Percentiles rank a stretch among this genome's conserved stretches.
Evolutionary conservation across 2,329 filamentous ascomycete species (phyloP).

Genomic region (Pseudopyrenochaeta lycopersici): DNA sequence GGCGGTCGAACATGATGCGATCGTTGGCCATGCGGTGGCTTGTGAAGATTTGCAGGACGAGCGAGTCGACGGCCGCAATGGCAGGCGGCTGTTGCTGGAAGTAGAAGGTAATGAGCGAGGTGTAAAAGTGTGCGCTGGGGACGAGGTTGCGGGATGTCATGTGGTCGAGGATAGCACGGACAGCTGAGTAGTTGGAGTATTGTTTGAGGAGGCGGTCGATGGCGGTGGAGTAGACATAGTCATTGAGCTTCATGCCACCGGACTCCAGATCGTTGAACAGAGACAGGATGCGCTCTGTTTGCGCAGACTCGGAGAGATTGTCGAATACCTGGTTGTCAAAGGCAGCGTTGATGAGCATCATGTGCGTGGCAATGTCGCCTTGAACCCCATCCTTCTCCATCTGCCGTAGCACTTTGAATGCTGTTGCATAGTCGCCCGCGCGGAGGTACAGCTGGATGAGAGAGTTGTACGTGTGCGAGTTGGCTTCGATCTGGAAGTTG

Average conservation of each 20-base stretch:
- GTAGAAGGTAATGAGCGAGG: slow-evolving; percentile 74
- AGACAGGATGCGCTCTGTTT: slow-evolving; percentile 60
- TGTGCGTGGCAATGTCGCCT: slow-evolving; percentile 76
- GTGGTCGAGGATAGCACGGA: slow-evolving; percentile 69
- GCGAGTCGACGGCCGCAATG: slow-evolving; percentile 65
- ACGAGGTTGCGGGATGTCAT: slow-evolving; percentile 65
- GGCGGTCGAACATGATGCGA: slow-evolving; percentile 72
- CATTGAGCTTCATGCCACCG: slow-evolving; percentile 67
- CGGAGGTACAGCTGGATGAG: slow-evolving; percentile 70
- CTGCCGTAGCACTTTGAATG: slow-evolving; percentile 62
- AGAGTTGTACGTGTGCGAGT: slow-evolving; percentile 69
- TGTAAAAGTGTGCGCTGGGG: slow-evolving; percentile 74
- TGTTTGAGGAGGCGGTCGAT: slow-evolving; percentile 69
- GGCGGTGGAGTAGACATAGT: slow-evolving; percentile 73
- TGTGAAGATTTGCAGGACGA: slow-evolving; percentile 61
- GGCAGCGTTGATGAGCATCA: slow-evolving; percentile 71
- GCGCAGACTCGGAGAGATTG: slow-evolving; percentile 56
- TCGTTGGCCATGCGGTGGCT: slow-evolving; percentile 53
- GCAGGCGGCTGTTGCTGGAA: slow-evolving; percentile 68
- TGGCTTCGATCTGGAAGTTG: slow-evolving; percentile 55
- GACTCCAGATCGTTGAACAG: slow-evolving; percentile 66
- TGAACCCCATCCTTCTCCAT: slow-evolving; percentile 67
- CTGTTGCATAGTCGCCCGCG: slow-evolving; percentile 57
- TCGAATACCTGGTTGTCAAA: slow-evolving; percentile 61
- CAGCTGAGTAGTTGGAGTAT: slow-evolving; percentile 58